These are phyloP conservation scores for Didymellaceae sp. DNA, from an alignment of 2,329 filamentous ascomycete genomes.

Conservation along the genomic window DNA sequence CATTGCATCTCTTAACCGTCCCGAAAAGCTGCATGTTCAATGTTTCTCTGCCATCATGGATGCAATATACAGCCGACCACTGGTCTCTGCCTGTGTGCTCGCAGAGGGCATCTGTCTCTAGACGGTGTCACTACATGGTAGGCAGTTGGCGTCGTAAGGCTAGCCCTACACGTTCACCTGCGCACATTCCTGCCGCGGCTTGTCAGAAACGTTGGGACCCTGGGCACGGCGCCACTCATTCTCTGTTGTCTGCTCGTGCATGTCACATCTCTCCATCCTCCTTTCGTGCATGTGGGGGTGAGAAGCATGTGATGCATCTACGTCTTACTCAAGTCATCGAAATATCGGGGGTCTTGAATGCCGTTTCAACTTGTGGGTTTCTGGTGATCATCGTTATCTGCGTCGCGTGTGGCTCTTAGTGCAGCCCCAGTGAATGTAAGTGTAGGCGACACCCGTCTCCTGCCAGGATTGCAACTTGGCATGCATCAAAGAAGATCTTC, in stretches of 20 bases:
- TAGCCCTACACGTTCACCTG: slow-evolving; percentile 1
- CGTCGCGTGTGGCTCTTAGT: not conserved
- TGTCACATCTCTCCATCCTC: not conserved
- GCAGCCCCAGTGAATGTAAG: not conserved
- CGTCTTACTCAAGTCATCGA: not conserved
- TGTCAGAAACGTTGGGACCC: not conserved
- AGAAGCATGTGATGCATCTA: not conserved
- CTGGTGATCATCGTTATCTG: not conserved
- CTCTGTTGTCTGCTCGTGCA: not conserved
- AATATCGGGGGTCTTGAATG: not conserved
- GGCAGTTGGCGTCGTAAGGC: not conserved
- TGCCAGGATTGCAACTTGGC: no score
- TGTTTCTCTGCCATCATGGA: not conserved
- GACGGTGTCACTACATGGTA: no score
- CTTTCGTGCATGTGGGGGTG: not conserved
- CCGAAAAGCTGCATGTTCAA: not conserved
- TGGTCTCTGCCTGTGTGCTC: no score
- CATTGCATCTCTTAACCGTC: not conserved
- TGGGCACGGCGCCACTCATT: not conserved
- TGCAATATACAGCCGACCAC: not conserved
- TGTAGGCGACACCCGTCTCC: not conserved
- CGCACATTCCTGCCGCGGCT: not conserved
- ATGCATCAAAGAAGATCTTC: no score
- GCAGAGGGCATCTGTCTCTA: no score
- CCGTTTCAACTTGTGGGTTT: not conserved